Base-by-base conservation (phyloP, 2,329 filamentous ascomycete genomes). In the Cladosporium sp. region DNA sequence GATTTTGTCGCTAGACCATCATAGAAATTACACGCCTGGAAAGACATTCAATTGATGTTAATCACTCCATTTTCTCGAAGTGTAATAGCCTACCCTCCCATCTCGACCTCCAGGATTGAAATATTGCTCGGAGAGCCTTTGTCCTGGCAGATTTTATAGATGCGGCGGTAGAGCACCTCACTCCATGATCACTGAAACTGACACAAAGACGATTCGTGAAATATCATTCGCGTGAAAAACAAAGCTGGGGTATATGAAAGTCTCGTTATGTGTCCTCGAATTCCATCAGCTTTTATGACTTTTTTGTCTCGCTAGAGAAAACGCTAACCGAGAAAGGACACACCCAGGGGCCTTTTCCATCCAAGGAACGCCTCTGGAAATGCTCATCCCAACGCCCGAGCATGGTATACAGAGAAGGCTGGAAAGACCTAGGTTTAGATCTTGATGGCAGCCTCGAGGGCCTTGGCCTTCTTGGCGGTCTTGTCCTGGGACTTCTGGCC, bases 381-480 rank as follows among this genome's bases (percentile, higher is more conserved):
- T 50, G 48, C 48, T 50, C 48, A 50, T 50, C 48, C 48, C 42
- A 50, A 50, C 48, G 48, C 48, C 40, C 48, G 48, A 50, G 48
- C 48, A 50, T 50, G 48, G 32, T 50, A 43, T 37, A 43, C 43
- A 32, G n/a, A 28, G 18, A 43, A 50, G 48, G 37, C 18, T 43
- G 38, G 32, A 32, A 32, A 28, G n/a, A 35, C 43, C 48, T 41
- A 50, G 4, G 48, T 31, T 61, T 95, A 98, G 80, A 98, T 95
- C 87, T 97, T 97, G 84, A 96, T 90, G 73, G 93, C 91, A 71
- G 77, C 77, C 78, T 97, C 93, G 61, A 93, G 71, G 71, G 91
- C 90, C 87, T 96, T 96, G 78, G 86, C 83, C 82, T 89, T 89
- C 87, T 95, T 96, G 75, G 83, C 80, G 70, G 79, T 78, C 67